Conservation (phyloP, 2,329 filamentous ascomycete genomes). For the Aspergillus ibericus region DNA sequence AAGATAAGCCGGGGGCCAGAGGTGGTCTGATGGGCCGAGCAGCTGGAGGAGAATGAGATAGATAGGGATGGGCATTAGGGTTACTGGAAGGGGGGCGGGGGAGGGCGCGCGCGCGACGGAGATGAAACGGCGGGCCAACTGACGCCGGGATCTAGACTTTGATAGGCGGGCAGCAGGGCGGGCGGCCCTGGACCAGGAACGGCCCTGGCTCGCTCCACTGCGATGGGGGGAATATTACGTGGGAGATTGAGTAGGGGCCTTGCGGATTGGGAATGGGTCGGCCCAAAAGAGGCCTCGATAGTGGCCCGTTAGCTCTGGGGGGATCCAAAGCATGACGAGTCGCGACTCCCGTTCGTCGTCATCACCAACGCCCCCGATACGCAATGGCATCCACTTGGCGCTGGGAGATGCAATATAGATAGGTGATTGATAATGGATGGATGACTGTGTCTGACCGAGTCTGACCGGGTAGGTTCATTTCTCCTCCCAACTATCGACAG, state of each 20-base stretch:
- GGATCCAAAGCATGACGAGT: constrained; percentile 6
- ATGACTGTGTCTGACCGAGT: background rate
- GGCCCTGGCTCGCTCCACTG: background rate
- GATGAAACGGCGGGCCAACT: background rate
- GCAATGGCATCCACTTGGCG: constrained; percentile 5
- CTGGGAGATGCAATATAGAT: background rate
- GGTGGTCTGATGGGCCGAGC: background rate
- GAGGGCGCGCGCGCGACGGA: background rate
- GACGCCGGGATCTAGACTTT: background rate
- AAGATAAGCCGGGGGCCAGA: background rate
- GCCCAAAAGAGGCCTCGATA: background rate
- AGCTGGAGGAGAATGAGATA: constrained; percentile 14
- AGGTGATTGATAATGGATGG: background rate
- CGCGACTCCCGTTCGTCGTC: constrained; percentile 7
- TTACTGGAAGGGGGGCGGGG: constrained; percentile 13
- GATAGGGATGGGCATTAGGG: constrained; percentile 19
- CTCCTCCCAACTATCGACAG: background rate
- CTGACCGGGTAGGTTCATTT: too few relatives aligned
- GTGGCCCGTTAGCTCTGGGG: background rate
- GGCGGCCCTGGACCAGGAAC: too few relatives aligned
- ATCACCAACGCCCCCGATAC: constrained; percentile 9
- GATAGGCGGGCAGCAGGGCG: background rate
- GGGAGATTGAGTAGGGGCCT: background rate
- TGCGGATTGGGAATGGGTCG: background rate
- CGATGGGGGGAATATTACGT: background rate